Evolutionary conservation across 1,284 basidiomycete genomes (phyloP).

Genomic region (Ganoderma sinense): DNA sequence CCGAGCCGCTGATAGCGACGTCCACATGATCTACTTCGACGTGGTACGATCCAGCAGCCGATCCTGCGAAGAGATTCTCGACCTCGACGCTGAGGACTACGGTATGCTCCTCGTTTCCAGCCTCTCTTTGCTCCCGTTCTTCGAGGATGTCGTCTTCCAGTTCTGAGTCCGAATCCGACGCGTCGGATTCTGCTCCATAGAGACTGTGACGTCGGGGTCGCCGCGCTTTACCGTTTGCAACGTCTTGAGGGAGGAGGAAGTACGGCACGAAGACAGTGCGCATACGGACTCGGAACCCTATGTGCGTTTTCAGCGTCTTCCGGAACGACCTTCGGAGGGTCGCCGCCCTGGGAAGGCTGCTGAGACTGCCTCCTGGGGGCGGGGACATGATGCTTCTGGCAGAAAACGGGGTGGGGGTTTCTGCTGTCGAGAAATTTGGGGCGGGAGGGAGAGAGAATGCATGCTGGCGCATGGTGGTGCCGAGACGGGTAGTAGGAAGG

Average conservation of each 20-base stretch:
- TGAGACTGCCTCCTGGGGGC: slow-evolving; percentile 14
- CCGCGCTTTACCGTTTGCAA: slow-evolving; percentile 19
- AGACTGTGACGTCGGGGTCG: slow-evolving; percentile 17
- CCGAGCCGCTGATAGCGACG: slow-evolving; percentile 79
- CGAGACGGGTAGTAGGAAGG: slow-evolving; percentile 72
- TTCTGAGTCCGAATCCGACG: slow-evolving; percentile 40
- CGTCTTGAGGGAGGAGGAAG: slow-evolving; percentile 58
- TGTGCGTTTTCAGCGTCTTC: slow-evolving; percentile 78
- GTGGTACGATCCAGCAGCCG: slow-evolving; percentile 52
- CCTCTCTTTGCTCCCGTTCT: slow-evolving; percentile 64
- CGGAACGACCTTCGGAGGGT: slow-evolving; percentile 87
- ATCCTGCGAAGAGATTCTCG: slow-evolving; percentile 61
- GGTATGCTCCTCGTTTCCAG: slow-evolving; percentile 81
- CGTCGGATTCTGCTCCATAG: slow-evolving; percentile 7
- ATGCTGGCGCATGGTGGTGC: slow-evolving; percentile 64
- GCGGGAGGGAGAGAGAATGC: slow-evolving; percentile 67
- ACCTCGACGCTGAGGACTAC: slow-evolving; percentile 89
- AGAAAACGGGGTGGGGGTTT: slow-evolving; percentile 49
- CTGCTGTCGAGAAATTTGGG: slow-evolving; percentile 47
- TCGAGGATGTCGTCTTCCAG: slow-evolving; percentile 55
- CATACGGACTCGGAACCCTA: slow-evolving; percentile 89
- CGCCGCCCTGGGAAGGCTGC: slow-evolving; percentile 41
- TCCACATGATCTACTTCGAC: slow-evolving; percentile 79
- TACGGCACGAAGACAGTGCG: slow-evolving; percentile 88
- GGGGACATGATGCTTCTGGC: slow-evolving; percentile 39